Evolutionary conservation across 2,329 filamentous ascomycete genomes (phyloP).

Genomic region (Colletotrichum sp.): DNA sequence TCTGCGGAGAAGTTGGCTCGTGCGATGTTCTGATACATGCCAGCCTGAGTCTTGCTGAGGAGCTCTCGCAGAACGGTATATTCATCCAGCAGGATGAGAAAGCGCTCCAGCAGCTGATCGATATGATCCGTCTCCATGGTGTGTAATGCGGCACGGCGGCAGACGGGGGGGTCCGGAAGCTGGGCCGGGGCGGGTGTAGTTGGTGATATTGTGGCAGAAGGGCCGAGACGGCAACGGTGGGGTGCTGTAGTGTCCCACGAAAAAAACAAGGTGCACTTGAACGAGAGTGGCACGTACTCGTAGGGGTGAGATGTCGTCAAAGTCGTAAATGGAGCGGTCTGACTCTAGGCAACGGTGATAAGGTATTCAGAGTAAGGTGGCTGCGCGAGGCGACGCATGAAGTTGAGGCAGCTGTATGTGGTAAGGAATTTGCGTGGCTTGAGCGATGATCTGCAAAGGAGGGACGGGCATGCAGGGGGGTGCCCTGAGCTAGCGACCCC

Average conservation of each 20-base stretch:
- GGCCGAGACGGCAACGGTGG: neutral
- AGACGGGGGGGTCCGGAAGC: neutral
- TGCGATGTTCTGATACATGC: conserved; percentile 67
- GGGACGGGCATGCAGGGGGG: conserved; percentile 8
- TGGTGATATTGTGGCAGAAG: neutral
- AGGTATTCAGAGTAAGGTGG: neutral
- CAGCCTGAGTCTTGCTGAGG: conserved; percentile 59
- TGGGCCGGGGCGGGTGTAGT: neutral
- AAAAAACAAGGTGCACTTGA: neutral
- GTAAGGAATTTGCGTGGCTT: conserved; percentile 15
- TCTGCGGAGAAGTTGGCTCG: conserved; percentile 77
- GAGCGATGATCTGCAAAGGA: conserved; percentile 15
- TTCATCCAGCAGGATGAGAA: conserved; percentile 69
- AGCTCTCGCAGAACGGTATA: conserved; percentile 65
- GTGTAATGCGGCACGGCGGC: neutral
- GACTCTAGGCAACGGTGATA: neutral
- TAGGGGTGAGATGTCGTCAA: neutral
- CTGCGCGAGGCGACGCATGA: conserved; percentile 8
- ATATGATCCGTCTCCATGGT: conserved; percentile 44
- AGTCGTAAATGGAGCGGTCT: neutral
- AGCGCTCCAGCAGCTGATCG: conserved; percentile 68
- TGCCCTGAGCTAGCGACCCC: neutral
- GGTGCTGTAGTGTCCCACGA: neutral
- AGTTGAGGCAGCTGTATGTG: conserved; percentile 4
- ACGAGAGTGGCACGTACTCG: neutral